Base-by-base conservation (phyloP, 305 asterid species). In the Fraxinus latifolia region DNA sequence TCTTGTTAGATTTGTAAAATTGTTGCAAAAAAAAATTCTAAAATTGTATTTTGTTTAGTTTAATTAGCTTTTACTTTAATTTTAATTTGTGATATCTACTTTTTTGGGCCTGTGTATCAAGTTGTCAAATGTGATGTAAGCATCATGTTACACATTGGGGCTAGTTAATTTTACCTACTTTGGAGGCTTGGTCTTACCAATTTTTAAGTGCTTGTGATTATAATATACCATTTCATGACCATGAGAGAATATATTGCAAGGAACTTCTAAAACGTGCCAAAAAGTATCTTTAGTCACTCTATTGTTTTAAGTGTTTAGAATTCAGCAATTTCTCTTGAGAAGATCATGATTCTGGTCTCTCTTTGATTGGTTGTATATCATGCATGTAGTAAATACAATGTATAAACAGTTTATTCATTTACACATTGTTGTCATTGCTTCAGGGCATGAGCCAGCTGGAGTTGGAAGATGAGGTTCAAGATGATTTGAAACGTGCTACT, bases 381-480 rank as follows among this genome's bases (percentile, higher is more conserved):
- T 67, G 33, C 15, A 21, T 62, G 32, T 7, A 62, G 23, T 12
- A 67, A 27, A 11, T 17, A 67, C 5, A 23, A 27, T 25, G 36
- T 67, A 25, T 67, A 27, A 67, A 4, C 32, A 9, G 36, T 82
- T 36, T 25, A 31, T 11, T 82, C 55, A 34, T 27, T 27, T 1
- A 2, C 36, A 62, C 32, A 1, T 25, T 7, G 31, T 8, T 62
- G 72, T 23, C 72, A 9, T 9, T 7, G 9, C 74, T 67, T 67
- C 17, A 89, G 92, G 92, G 92, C n/a, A 84, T 89, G 92, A 89
- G 91, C 85, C 92, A 86, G 78, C 82, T 89, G 80, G 92, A 89
- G 85, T 82, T 89, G 82, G 92, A 89, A 80, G 92, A 89, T 82
- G 82, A 77, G 19, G 91, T 89, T 75, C 91, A 89, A 79, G 92